Evolutionary conservation across 1,284 basidiomycete genomes (phyloP).

Genomic region (Sporisorium sorghi): DNA sequence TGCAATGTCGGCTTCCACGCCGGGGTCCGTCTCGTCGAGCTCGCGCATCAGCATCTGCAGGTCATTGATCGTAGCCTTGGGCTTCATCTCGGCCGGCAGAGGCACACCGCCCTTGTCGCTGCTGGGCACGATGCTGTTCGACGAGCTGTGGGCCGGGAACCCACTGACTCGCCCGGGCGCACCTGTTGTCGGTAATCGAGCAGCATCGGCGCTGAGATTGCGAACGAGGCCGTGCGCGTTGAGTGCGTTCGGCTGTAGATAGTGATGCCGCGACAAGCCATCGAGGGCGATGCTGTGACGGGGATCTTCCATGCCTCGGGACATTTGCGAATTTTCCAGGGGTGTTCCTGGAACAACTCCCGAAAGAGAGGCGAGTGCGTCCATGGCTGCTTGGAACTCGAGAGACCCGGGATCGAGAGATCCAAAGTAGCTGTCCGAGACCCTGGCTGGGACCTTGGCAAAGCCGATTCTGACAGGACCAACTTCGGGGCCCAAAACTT

Average conservation of each 20-base stretch:
- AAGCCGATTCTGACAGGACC: constrained; percentile 96
- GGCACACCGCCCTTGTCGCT: constrained; percentile 68
- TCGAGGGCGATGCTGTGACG: constrained; percentile 88
- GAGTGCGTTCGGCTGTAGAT: constrained; percentile 17
- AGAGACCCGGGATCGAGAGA: constrained; percentile 33
- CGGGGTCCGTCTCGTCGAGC: constrained; percentile 74
- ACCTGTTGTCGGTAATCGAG: constrained; percentile 9
- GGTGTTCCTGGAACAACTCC: constrained; percentile 85
- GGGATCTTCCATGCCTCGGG: constrained; percentile 92
- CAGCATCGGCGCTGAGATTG: constrained; percentile 25
- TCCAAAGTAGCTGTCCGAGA: constrained; percentile 24
- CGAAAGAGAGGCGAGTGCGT: constrained; percentile 47
- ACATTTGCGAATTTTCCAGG: constrained; percentile 88
- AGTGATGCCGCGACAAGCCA: constrained; percentile 76
- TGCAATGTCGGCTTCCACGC: constrained; percentile 35
- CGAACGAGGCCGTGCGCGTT: constrained; percentile 26
- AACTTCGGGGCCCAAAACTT: constrained; percentile 92
- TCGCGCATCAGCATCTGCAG: constrained; percentile 97
- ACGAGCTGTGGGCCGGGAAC: constrained; percentile 59
- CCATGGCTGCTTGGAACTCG: constrained; percentile 50
- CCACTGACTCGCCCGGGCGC: constrained; percentile 73
- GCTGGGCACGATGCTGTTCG: constrained; percentile 67
- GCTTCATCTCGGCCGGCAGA: constrained; percentile 64
- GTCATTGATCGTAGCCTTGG: constrained; percentile 71
- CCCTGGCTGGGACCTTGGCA: constrained; percentile 81